Base-by-base conservation (phyloP, 495 filamentous ascomycete species). In the Neurospora tetrasperma region DNA sequence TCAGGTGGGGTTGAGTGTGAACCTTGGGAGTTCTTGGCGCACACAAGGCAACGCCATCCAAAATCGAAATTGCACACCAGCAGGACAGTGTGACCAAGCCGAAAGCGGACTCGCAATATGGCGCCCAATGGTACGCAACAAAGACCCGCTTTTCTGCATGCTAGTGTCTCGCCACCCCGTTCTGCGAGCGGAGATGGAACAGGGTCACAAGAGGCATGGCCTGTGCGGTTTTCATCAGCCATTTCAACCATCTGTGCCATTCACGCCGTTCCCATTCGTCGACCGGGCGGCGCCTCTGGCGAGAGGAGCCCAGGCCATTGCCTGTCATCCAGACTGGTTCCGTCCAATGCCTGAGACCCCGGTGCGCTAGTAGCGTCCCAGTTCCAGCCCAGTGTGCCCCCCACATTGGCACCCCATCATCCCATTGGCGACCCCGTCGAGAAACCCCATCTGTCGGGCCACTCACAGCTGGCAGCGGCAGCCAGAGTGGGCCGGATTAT, bases 311-410 rank as follows among this genome's bases (percentile, higher is more conserved):
- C 35, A 71, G 31, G 31, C 69, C 71, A 76, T 79, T 79, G 77
- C 73, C 77, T 72, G 73, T 75, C 76, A 80, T 75, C 79, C 81
- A 78, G 79, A 80, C 82, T 80, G 35, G 54, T 66, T 66, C 54
- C 54, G 35, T 66, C 27, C 54, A 66, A 66, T 66, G 27, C 54
- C 54, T 31, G 54, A 66, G 54, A 66, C 54, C 27, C 54, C 80
- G 81, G 80, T 77, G 76, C 78, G 79, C 80, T 73, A 44, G 76
- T 79, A 78, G 79, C 75, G 76, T 77, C 73, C 76, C 76, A 72
- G 73, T 69, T 54, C 78, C 76, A 42, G 73, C 75, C 71, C 48
- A 59, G 48, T 59, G 48, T 59, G 48, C 20, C 48, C 23, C 48
- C 20, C 46, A 9, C 44, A 43, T 43, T 41, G 40, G 40, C 8